Evolutionary conservation across 805 yeast genomes (phyloP).

Genomic region (Blastobotrys mokoenaii): DNA sequence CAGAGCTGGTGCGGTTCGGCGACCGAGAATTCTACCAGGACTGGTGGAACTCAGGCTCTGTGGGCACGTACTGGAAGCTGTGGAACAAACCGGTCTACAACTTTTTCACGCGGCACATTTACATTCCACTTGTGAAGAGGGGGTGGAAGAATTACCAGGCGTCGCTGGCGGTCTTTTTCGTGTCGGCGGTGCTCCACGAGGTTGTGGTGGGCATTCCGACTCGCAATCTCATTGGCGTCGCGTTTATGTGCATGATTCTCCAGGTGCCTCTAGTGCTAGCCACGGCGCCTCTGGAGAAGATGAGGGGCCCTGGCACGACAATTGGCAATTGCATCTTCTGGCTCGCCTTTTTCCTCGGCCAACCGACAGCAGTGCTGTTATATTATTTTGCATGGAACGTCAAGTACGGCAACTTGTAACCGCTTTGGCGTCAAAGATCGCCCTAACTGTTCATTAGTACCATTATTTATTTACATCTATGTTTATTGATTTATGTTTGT

Average conservation of each 20-base stretch:
- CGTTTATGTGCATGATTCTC: constrained; percentile 35
- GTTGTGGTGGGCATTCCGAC: constrained; percentile 40
- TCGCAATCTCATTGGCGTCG: constrained; percentile 38
- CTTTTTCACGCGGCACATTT: constrained; percentile 37
- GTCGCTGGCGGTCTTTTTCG: constrained; percentile 32
- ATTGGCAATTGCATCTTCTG: constrained; percentile 41
- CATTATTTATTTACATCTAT: not conserved
- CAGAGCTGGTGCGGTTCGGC: constrained; percentile 37
- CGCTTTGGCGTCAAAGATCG: not conserved
- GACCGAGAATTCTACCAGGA: constrained; percentile 40
- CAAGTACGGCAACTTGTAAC: constrained; percentile 7
- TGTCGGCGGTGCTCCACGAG: constrained; percentile 41
- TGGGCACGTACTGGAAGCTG: constrained; percentile 38
- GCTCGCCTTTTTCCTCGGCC: constrained; percentile 39
- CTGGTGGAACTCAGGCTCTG: constrained; percentile 46
- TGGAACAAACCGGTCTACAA: constrained; percentile 40
- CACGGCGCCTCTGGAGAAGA: constrained; percentile 36
- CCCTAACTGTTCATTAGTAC: not conserved
- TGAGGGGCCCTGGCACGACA: constrained; percentile 33
- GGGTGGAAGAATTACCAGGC: constrained; percentile 27
- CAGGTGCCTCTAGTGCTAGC: constrained; percentile 36
- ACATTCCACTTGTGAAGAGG: constrained; percentile 31
- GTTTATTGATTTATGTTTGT: not conserved
- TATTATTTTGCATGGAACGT: constrained; percentile 38
- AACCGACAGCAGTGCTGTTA: constrained; percentile 36